Base-by-base conservation (phyloP, 306 rosid genomes). In the Prosopis cineraria region DNA sequence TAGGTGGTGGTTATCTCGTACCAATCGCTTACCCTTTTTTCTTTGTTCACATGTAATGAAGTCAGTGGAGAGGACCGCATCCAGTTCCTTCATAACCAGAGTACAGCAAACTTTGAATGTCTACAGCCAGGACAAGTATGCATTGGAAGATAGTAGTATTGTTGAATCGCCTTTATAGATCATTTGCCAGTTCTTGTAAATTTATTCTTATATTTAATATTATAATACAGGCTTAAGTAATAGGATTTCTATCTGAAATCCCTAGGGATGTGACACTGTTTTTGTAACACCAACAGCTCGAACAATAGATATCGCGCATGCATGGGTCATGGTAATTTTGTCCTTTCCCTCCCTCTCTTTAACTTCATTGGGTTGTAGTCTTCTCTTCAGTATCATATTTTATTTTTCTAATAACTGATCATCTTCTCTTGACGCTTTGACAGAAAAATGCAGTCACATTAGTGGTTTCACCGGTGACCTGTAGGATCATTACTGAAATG, bases 221-320 rank as follows among this genome's bases (percentile, higher is more conserved):
- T 73, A 85, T 72, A 77, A 80, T 87, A 86, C 89, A 83, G 88
- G 90, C 84, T 88, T 86, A 83, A 88, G 85, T 91, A 87, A 91
- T 80, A 70, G 89, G 94, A 85, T 88, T 82, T 87, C 90, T 86
- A 73, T 79, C 88, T 91, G 88, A 88, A 88, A 89, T 88, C 86
- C 85, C 3, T 85, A 94, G 98, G 98, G 98, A 76, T 94, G 96
- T 84, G 97, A 93, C 87, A 94, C 97, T 47, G 98, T 85, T 74
- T 94, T 94, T 82, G 98, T 94, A 64, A 92, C 98, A 56, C 93
- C 97, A 87, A 92, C 98, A 11, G 98, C 98, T 84, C 97, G 97
- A 83, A 88, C 98, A 66, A 89, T 92, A 76, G 98, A 92, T 86
- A 92, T 94, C 60, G 91, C 94, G 33, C 91, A 89, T 72, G 94